A percentile compares a stretch with the other conserved stretches of the same genome.
These are phyloP conservation scores for Stylonectria norvegica DNA, from an alignment of 2,329 filamentous ascomycete genomes.

Conservation along the genomic window DNA sequence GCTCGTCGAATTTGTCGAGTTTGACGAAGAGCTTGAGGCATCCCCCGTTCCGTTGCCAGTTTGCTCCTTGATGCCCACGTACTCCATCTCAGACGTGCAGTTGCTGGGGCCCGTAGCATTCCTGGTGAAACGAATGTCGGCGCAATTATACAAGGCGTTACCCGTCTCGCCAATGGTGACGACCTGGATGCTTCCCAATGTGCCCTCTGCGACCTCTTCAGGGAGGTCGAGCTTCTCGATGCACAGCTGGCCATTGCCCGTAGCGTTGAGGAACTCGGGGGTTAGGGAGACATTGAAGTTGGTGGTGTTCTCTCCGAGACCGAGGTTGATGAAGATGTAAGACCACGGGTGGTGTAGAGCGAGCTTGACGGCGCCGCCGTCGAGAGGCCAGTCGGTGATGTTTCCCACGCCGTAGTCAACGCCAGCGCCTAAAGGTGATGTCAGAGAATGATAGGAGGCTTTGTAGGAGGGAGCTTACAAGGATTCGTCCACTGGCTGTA, in stretches of 20 bases:
- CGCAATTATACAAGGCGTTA: slow-evolving; percentile 69
- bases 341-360: slow-evolving; percentile 51
- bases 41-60: slow-evolving; percentile 16
- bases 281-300: slow-evolving; percentile 69
- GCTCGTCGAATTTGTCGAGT: slow-evolving; percentile 7
- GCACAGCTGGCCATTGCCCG: slow-evolving; percentile 63
- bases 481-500: slow-evolving; percentile 51
- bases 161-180: slow-evolving; percentile 58
- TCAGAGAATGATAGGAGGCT: too few species aligned
- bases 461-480: slow-evolving; percentile 40
- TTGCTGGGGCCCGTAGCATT: slow-evolving; percentile 44
- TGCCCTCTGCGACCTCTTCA: slow-evolving; percentile 55
- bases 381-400: slow-evolving; percentile 52
- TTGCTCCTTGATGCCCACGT: slow-evolving; percentile 33
- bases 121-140: slow-evolving; percentile 66
- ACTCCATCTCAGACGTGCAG: slow-evolving; percentile 42
- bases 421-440: slow-evolving; percentile 41
- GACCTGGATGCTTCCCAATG: slow-evolving; percentile 65
- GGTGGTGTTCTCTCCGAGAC: slow-evolving; percentile 47
- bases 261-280: slow-evolving; percentile 55
- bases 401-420: slow-evolving; percentile 44
- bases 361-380: slow-evolving; percentile 46
- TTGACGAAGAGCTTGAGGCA: slow-evolving; percentile 6
- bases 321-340: slow-evolving; percentile 54
- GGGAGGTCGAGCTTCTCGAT: slow-evolving; percentile 57